Percentiles rank a stretch among this genome's conserved stretches.
These are phyloP conservation scores for Globisporangium mamillatum DNA, from an alignment of 352 stramenopile species.

Conservation along the genomic window DNA sequence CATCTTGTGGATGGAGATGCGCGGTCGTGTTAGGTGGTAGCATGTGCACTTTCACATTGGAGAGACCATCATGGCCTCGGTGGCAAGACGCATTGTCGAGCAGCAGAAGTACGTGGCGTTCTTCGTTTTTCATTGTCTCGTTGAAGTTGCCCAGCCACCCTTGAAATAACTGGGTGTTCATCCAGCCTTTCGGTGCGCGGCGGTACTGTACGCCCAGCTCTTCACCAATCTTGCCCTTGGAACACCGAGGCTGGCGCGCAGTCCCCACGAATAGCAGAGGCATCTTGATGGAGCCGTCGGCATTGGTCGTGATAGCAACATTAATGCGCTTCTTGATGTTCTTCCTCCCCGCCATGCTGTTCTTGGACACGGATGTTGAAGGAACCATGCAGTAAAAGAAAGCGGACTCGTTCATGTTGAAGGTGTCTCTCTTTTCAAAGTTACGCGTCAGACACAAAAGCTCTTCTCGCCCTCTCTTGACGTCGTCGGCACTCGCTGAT, in stretches of 20 bases:
- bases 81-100: background rate
- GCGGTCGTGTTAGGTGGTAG: too few species aligned
- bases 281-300: too few species aligned
- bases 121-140: background rate
- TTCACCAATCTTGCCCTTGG: too few species aligned
- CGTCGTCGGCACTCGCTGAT: conserved; percentile 3
- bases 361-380: conserved; percentile 3
- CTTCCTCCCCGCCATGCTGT: conserved; percentile 1
- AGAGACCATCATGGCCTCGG: background rate
- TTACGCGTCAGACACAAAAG: background rate
- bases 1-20: too few species aligned
- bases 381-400: conserved; percentile 4
- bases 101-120: background rate
- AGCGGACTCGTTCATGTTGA: conserved; percentile 7
- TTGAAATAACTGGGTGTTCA: conserved; percentile 1
- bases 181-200: background rate
- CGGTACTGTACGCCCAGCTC: background rate
- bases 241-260: too few species aligned
- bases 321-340: background rate
- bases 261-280: too few species aligned
- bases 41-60: too few species aligned
- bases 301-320: too few species aligned
- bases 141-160: background rate
- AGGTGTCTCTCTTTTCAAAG: conserved; percentile 5
- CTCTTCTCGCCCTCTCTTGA: conserved; percentile 5